phyloP scores from a whole-genome alignment of 2,329 filamentous ascomycete genomes.

The Aspergillus sp. region DNA sequence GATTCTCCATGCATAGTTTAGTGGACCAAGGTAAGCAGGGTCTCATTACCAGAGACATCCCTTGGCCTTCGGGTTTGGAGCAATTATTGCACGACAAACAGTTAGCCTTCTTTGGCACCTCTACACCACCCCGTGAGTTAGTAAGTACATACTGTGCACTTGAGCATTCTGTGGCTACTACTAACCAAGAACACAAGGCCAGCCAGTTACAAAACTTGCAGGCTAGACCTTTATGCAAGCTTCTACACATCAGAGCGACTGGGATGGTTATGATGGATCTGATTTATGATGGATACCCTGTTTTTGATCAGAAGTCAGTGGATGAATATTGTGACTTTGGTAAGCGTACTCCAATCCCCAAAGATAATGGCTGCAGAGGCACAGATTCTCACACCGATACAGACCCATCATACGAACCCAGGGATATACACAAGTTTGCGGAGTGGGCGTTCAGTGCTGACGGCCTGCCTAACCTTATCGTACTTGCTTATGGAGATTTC shows the following conservation, averaged over 20 bases:
- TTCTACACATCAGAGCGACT: neutral
- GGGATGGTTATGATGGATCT: neutral
- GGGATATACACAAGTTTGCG: neutral
- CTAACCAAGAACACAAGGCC: neutral
- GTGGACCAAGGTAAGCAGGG: too few species aligned
- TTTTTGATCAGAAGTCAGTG: too few species aligned
- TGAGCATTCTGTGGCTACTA: neutral
- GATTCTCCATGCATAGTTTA: neutral
- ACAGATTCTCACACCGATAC: too few species aligned
- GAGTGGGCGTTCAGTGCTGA: conserved; percentile 8
- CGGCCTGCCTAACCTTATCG: neutral
- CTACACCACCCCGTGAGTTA: neutral
- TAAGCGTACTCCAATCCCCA: too few species aligned
- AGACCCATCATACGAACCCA: neutral
- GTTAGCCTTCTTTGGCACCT: neutral
- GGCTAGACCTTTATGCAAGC: neutral
- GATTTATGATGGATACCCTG: too few species aligned
- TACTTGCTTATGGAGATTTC: conserved; percentile 6
- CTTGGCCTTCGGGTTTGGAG: neutral
- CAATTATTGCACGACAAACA: neutral
- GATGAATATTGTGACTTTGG: too few species aligned
- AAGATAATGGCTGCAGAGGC: too few species aligned
- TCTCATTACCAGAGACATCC: too few species aligned
- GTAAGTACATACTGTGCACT: neutral
- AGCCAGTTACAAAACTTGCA: neutral